Evolutionary conservation across 2,329 filamentous ascomycete species (phyloP).

Genomic region (Fusarium bactridioides): DNA sequence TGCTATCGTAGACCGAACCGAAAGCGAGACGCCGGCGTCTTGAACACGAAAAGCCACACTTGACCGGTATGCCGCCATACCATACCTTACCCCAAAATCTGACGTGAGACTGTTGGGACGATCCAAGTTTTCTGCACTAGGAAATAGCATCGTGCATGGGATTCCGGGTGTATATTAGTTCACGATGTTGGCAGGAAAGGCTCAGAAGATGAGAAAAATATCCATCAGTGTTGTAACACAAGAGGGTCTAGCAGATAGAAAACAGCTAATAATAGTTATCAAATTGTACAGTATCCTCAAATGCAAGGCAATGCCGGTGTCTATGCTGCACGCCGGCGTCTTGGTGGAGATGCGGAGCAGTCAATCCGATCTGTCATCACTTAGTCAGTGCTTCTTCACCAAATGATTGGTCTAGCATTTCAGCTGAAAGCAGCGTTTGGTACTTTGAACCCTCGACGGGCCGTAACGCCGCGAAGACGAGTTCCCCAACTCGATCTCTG

Average conservation of each 20-base stretch:
- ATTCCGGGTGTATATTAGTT: neutral
- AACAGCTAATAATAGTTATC: rapidly evolving
- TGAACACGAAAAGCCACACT: neutral
- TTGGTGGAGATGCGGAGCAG: neutral
- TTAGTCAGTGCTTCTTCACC: neutral
- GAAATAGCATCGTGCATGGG: neutral
- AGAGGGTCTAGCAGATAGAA: neutral
- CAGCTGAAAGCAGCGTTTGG: neutral
- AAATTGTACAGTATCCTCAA: rapidly evolving
- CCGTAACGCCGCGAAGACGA: neutral
- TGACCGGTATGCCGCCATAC: neutral
- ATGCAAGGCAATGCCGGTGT: neutral
- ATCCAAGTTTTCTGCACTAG: rapidly evolving
- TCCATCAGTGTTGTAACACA: neutral
- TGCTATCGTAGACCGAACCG: neutral
- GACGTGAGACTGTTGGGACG: neutral
- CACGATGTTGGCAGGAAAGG: neutral
- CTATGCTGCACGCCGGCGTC: neutral
- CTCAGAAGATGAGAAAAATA: neutral
- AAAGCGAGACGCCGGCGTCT: neutral
- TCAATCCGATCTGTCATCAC: neutral
- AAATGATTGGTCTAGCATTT: neutral
- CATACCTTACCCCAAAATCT: neutral
- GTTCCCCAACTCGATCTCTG: neutral
- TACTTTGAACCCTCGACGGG: neutral